These are phyloP conservation scores for Marasmius fiardii DNA, from an alignment of 1,284 basidiomycete species.

Conservation along the genomic window DNA sequence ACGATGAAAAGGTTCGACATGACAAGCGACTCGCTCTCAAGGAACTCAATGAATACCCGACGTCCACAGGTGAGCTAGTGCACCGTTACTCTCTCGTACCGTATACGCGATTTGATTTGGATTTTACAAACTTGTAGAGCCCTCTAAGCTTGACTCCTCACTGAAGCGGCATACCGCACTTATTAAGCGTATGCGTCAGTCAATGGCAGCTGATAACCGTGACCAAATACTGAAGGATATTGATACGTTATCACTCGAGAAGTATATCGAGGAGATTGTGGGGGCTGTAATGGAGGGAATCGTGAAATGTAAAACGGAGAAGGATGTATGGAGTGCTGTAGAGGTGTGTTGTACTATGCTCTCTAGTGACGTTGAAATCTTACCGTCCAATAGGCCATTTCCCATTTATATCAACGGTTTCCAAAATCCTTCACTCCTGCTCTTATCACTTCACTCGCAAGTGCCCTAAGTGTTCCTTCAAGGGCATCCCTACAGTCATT, in stretches of 20 bases:
- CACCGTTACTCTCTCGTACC: slow-evolving; percentile 2
- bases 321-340: slow-evolving; percentile 88
- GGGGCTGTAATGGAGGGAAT: slow-evolving; percentile 87
- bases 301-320: slow-evolving; percentile 80
- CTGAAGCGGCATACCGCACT: slow-evolving; percentile 92
- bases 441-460: slow-evolving; percentile 62
- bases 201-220: slow-evolving; percentile 73
- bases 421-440: slow-evolving; percentile 75
- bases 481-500: slow-evolving; percentile 58
- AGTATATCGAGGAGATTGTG: slow-evolving; percentile 95
- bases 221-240: slow-evolving; percentile 92
- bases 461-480: slow-evolving; percentile 65
- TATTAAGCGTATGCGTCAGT: slow-evolving; percentile 85
- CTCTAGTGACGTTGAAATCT: neutral
- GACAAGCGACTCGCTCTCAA: slow-evolving; percentile 55
- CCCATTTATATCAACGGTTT: slow-evolving; percentile 87
- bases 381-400: slow-evolving; percentile 64
- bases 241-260: slow-evolving; percentile 85
- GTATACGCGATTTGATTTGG: slow-evolving; percentile 1
- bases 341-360: slow-evolving; percentile 56
- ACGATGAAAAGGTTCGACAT: slow-evolving; percentile 61
- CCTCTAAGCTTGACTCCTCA: slow-evolving; percentile 81
- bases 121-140: slow-evolving; percentile 37
- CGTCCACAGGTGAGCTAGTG: slow-evolving; percentile 40
- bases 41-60: slow-evolving; percentile 45